Evolutionary conservation across 352 stramenopile species (phyloP).

Genomic region (Phytophthora pseudosyringae): DNA sequence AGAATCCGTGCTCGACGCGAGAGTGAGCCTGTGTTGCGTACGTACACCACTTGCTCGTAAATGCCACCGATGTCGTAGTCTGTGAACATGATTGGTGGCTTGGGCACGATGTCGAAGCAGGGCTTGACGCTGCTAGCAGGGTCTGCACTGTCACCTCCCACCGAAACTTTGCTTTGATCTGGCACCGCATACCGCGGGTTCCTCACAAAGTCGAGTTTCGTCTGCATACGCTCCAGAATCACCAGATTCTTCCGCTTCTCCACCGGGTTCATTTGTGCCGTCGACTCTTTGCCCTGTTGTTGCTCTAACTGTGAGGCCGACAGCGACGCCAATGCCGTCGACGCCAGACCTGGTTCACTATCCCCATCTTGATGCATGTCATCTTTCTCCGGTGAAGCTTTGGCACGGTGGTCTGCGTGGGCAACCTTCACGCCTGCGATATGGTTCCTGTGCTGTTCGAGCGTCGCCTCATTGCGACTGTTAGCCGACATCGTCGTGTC

Average conservation of each 20-base stretch:
- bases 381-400: constrained; percentile 1
- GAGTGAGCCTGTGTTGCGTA: constrained; percentile 66
- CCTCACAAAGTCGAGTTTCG: constrained; percentile 72
- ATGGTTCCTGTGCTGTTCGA: constrained; percentile 45
- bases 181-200: constrained; percentile 62
- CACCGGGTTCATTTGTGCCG: constrained; percentile 56
- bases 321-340: background rate
- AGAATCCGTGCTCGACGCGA: constrained; percentile 70
- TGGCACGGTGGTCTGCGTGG: constrained; percentile 19
- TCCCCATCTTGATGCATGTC: background rate
- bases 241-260: constrained; percentile 68
- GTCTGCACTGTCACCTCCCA: background rate
- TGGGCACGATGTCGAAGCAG: constrained; percentile 59
- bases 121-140: background rate
- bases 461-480: constrained; percentile 60
- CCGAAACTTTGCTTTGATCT: constrained; percentile 2
- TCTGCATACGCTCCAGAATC: constrained; percentile 83
- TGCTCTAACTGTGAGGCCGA: constrained; percentile 1
- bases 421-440: constrained; percentile 54
- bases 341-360: background rate
- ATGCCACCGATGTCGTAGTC: constrained; percentile 77
- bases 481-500: constrained; percentile 51
- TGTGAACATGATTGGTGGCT: constrained; percentile 63
- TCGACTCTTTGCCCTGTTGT: background rate
- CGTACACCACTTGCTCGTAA: constrained; percentile 73